Evolutionary conservation across 2,329 filamentous ascomycete species (phyloP).

Genomic region (Cytospora piceicola): DNA sequence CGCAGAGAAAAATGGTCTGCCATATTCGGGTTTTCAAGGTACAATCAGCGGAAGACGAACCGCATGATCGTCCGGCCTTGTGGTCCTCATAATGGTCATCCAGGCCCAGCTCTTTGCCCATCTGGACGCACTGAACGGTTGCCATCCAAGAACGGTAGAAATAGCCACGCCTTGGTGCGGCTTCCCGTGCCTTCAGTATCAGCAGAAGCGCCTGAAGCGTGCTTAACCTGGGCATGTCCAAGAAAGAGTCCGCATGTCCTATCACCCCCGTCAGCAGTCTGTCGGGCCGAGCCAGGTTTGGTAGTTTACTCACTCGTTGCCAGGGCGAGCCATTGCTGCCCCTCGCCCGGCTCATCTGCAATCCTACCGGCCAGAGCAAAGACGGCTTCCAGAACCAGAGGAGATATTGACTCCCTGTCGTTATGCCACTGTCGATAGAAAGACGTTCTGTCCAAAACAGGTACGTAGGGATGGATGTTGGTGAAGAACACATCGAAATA

Average conservation of each 20-base stretch:
- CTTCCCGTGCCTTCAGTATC: slow-evolving; percentile 87
- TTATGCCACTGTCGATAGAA: slow-evolving; percentile 92
- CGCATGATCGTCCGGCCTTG: slow-evolving; percentile 71
- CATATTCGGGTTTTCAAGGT: slow-evolving; percentile 84
- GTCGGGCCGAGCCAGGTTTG: neutral
- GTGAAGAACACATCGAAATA: slow-evolving; percentile 92
- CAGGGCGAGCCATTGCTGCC: slow-evolving; percentile 90
- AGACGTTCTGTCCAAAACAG: slow-evolving; percentile 78
- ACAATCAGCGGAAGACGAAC: slow-evolving; percentile 73
- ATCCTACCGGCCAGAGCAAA: slow-evolving; percentile 87
- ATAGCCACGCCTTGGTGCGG: slow-evolving; percentile 90
- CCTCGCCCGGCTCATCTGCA: slow-evolving; percentile 80
- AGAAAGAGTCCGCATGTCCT: slow-evolving; percentile 92
- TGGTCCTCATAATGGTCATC: slow-evolving; percentile 86
- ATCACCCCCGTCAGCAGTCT: slow-evolving; percentile 36
- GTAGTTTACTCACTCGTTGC: slow-evolving; percentile 70
- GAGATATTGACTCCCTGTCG: slow-evolving; percentile 82
- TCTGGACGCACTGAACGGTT: slow-evolving; percentile 86
- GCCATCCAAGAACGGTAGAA: slow-evolving; percentile 98
- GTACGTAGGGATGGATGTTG: slow-evolving; percentile 90
- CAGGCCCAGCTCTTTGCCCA: slow-evolving; percentile 89
- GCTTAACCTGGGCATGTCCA: slow-evolving; percentile 87
- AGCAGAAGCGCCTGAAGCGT: slow-evolving; percentile 90
- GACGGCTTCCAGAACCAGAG: slow-evolving; percentile 84
- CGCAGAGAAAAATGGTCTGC: slow-evolving; percentile 84